A percentile compares a stretch with the other conserved stretches of the same genome.
Conservation (phyloP, 441 rosid genomes). For the Adansonia gregorii region DNA sequence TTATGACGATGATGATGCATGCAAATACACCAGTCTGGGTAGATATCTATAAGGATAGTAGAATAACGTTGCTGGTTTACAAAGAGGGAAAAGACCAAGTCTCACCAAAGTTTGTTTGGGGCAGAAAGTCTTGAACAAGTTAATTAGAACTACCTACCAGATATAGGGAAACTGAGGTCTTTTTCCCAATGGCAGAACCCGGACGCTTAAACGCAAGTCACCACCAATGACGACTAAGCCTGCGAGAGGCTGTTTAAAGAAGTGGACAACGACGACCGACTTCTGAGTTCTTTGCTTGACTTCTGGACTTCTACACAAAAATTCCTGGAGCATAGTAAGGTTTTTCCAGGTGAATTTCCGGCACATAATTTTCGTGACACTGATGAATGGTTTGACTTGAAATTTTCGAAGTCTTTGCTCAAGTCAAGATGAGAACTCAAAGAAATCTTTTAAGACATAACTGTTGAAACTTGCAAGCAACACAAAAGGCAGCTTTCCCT, state of each 20-base stretch:
- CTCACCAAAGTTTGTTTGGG: slow-evolving; percentile 19
- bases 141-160: no score
- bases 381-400: no score
- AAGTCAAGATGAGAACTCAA: no score
- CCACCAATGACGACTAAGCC: neutral
- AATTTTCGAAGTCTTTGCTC: no score
- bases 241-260: neutral
- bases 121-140: no score
- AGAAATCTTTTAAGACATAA: no score
- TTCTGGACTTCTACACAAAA: slow-evolving; percentile 46
- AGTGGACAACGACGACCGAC: slow-evolving; percentile 5
- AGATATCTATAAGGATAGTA: slow-evolving; percentile 37
- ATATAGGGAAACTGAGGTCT: no score
- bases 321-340: neutral
- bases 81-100: slow-evolving; percentile 47
- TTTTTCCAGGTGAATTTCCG: neutral
- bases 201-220: slow-evolving; percentile 43
- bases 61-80: neutral
- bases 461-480: no score
- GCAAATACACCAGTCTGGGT: slow-evolving; percentile 20
- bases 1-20: neutral
- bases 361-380: neutral
- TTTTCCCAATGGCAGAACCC: slow-evolving; percentile 43
- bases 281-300: slow-evolving; percentile 11
- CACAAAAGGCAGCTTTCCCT: no score